Evolutionary conservation across 495 filamentous ascomycete species (phyloP), one percentile per base, ranked within the genome.

Genomic region (Xylaria castorea): DNA sequence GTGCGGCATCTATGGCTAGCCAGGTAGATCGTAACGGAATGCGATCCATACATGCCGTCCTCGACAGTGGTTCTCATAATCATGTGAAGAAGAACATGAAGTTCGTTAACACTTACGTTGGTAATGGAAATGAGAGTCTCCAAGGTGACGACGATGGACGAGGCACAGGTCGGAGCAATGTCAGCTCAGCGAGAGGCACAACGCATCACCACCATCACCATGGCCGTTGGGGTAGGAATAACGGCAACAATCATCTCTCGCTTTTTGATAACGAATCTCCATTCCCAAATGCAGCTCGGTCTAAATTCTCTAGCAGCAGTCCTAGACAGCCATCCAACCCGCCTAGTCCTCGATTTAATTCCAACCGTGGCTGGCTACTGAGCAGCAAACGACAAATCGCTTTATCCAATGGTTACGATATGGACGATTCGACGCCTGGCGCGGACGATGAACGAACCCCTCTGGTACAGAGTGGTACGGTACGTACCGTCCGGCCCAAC

Each of bases 31-130:
- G 93, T 51, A 86, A 85, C 70, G 89, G 87, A 66, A 85, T 92
- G 75, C 83, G 90, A 53, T 85, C 85, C 25, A 81, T 89, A 74
- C 88, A 90, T 69, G 74, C 83, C 68, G 85, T 88, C 60, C 81
- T 93, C 69, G 89, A 94, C 63, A 89, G 87, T 78, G 85, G 86
- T 22, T 84, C 87, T n/a, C 91, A 91, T 66, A 89, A 87, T 60
- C 87, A 89, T 8, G 89, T 91, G 71, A 97, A 97, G 84, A 93
- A 93, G 80, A 97, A 92, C 81, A 98, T 98, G 96, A 98, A 99
- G 77, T 98, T 98, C 76, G 92, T 93, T n/a, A 97, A 93, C 81
- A 93, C 92, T 70, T 90, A 91, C 48, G 92, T 90, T 71, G 40
- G 82, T 74, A 87, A 82, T 72, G 88, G 83, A 68, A 85, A 87